Percentiles rank a stretch among this genome's conserved stretches.
Conservation (phyloP, 495 filamentous ascomycete genomes). For the Penicillium mononematosum region DNA sequence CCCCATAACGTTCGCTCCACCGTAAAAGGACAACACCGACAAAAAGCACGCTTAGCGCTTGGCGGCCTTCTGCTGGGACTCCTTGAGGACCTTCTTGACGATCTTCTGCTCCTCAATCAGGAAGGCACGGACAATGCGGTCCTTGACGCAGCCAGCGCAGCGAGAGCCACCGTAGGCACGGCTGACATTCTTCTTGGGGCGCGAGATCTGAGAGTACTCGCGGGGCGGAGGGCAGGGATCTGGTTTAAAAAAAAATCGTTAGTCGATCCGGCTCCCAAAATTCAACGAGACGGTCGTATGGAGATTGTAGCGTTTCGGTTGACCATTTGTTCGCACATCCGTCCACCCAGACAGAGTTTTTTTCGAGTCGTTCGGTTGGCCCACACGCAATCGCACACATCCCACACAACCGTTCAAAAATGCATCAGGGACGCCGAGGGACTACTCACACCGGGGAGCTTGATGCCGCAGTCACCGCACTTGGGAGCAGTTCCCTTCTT, state of each 20-base stretch:
- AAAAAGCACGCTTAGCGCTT: constrained; percentile 50
- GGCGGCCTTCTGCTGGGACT: constrained; percentile 75
- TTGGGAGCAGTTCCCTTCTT: constrained; percentile 95
- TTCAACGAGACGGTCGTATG: constrained; percentile 10
- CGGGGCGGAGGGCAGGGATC: constrained; percentile 94
- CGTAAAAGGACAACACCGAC: constrained; percentile 45
- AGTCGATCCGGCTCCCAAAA: constrained; percentile 18
- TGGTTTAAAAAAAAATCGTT: constrained; percentile 38
- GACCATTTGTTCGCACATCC: constrained; percentile 9
- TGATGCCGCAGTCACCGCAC: constrained; percentile 97
- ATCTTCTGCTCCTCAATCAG: constrained; percentile 99
- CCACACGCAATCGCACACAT: constrained; percentile 22
- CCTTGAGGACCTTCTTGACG: constrained; percentile 99
- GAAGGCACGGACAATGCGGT: constrained; percentile 95
- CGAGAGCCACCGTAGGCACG: constrained; percentile 96
- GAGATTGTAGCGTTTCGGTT: constrained; percentile 11
- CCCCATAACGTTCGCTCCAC: constrained; percentile 42
- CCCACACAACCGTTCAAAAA: constrained; percentile 19
- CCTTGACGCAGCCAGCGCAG: constrained; percentile 98
- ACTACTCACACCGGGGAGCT: constrained; percentile 85
- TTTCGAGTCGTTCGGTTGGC: constrained; percentile 12
- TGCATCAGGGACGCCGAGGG: constrained; percentile 23
- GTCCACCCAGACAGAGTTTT: constrained; percentile 19
- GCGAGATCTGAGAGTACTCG: constrained; percentile 93
- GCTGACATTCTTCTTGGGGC: constrained; percentile 98